These are phyloP conservation scores for Yamadazyma olivae DNA, from an alignment of 805 yeast genomes.

Conservation along the genomic window DNA sequence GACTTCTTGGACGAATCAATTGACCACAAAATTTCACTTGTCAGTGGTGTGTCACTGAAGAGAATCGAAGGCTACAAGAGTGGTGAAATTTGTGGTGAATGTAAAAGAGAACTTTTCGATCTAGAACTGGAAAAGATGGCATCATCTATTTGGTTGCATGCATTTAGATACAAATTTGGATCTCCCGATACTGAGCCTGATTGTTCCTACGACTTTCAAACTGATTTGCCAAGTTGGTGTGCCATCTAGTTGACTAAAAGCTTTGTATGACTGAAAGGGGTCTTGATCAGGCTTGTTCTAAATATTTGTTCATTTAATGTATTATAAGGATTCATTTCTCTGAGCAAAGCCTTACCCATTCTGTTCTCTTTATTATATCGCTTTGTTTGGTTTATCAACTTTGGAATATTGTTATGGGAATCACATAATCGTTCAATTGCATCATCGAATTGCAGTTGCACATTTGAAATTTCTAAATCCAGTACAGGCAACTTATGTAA, in stretches of 20 bases:
- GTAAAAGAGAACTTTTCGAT: constrained; percentile 30
- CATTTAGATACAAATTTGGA: constrained; percentile 22
- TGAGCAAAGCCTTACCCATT: not conserved
- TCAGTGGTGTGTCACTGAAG: constrained; percentile 19
- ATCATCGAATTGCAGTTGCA: too few relatives aligned
- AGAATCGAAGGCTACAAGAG: constrained; percentile 28
- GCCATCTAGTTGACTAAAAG: too few relatives aligned
- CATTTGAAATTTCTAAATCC: not conserved
- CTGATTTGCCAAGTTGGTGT: constrained; percentile 48
- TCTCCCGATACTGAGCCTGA: constrained; percentile 1
- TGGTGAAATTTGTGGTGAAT: constrained; percentile 26
- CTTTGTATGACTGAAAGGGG: constrained; percentile 18
- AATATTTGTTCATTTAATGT: constrained; percentile 14
- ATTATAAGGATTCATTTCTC: constrained; percentile 7
- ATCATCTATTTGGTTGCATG: constrained; percentile 44
- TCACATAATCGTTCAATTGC: not conserved
- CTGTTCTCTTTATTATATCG: not conserved
- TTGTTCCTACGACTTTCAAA: constrained; percentile 33
- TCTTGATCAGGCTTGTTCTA: constrained; percentile 18
- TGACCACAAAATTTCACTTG: constrained; percentile 13
- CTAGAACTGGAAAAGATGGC: constrained; percentile 23
- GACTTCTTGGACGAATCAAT: constrained; percentile 6
- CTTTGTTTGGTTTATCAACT: constrained; percentile 1
- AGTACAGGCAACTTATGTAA: constrained; percentile 3
- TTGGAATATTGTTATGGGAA: not conserved